These are phyloP conservation scores for Aspergillus neoniger DNA, from an alignment of 2,329 filamentous ascomycete species.

Conservation along the genomic window DNA sequence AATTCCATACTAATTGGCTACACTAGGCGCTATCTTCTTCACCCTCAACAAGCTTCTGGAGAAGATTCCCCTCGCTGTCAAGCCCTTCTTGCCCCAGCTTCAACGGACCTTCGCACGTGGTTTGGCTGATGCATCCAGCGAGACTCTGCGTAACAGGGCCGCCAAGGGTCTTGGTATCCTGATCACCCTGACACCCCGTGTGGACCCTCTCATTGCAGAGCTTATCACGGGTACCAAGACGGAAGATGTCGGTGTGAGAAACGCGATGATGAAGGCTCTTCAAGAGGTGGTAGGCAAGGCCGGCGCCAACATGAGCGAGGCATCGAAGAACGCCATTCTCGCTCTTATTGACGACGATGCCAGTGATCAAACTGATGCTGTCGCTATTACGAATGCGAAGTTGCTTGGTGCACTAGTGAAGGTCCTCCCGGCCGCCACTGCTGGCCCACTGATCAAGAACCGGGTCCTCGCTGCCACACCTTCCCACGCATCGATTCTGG, in stretches of 20 bases:
- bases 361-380: conserved; percentile 71
- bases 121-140: conserved; percentile 88
- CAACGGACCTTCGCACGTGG: conserved; percentile 97
- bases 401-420: conserved; percentile 87
- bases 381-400: conserved; percentile 87
- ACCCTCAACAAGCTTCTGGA: conserved; percentile 93
- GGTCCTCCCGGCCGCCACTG: conserved; percentile 74
- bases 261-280: conserved; percentile 94
- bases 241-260: conserved; percentile 79
- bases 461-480: conserved; percentile 77
- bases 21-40: conserved; percentile 77
- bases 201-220: conserved; percentile 91
- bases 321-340: conserved; percentile 81
- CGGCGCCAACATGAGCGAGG: conserved; percentile 90
- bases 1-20: conserved; percentile 22
- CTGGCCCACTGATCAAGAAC: conserved; percentile 63
- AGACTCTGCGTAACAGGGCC: conserved; percentile 80
- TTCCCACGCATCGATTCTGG: conserved; percentile 76
- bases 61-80: conserved; percentile 93
- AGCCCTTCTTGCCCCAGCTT: conserved; percentile 94
- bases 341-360: conserved; percentile 82
- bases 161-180: conserved; percentile 92
- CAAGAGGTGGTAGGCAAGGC: conserved; percentile 97
- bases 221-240: conserved; percentile 96
- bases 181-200: conserved; percentile 91